Percentiles rank a stretch among this genome's conserved stretches.
Conservation (phyloP, 2,329 filamentous ascomycete genomes). For the Diplodia sapinea region DNA sequence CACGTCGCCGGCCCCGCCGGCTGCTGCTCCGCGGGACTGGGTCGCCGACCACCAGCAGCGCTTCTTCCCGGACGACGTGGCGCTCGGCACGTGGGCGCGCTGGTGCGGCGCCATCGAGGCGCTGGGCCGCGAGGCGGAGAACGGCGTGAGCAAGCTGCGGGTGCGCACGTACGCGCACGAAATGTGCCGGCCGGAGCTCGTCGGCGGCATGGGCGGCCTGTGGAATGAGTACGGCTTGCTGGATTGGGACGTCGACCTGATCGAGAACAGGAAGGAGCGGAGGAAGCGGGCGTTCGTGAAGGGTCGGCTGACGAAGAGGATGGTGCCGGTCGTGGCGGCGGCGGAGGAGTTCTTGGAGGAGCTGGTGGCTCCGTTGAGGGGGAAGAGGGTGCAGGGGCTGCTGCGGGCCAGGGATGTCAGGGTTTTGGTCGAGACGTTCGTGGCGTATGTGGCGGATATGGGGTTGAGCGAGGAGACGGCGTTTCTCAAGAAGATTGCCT, state of each 20-base stretch:
- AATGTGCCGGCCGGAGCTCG: background rate
- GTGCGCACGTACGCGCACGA: background rate
- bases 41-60: background rate
- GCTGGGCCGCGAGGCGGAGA: background rate
- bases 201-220: background rate
- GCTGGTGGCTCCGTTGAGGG: background rate
- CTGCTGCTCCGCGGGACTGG: background rate
- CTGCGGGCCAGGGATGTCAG: background rate
- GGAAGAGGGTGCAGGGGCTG: background rate
- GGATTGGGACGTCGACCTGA: background rate
- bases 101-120: background rate
- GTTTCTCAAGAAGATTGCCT: background rate
- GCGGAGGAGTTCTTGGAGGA: background rate
- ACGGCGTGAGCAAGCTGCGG: background rate
- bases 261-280: too few relatives aligned
- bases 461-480: background rate
- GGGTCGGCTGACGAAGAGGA: background rate
- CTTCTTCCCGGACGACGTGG: background rate
- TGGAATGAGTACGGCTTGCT: background rate
- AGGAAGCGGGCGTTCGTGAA: background rate
- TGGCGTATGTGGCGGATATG: background rate
- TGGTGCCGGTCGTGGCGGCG: background rate
- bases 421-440: background rate
- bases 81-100: background rate
- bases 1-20: background rate